These are phyloP conservation scores for Suillus luteus DNA, from an alignment of 768 basidiomycete species.

Conservation along the genomic window DNA sequence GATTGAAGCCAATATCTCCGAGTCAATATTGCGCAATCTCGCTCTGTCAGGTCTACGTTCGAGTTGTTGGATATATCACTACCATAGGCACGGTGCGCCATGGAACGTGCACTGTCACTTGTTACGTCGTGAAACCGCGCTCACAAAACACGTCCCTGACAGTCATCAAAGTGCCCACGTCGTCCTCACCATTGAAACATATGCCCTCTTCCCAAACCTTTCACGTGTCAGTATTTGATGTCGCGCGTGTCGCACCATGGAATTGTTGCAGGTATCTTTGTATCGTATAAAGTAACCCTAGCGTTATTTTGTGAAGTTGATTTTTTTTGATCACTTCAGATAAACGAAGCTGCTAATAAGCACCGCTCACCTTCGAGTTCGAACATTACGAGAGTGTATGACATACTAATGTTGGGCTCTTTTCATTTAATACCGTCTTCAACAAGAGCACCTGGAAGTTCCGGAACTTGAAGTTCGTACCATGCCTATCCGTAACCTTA, in stretches of 20 bases:
- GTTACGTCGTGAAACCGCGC: not conserved
- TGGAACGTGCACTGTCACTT: not conserved
- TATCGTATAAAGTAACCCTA: too few species aligned
- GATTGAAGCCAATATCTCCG: too few species aligned
- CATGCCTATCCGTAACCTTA: not conserved
- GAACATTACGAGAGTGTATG: not conserved
- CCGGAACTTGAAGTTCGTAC: not conserved
- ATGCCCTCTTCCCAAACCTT: too few species aligned
- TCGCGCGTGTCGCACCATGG: too few species aligned
- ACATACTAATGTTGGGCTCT: not conserved
- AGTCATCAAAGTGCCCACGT: too few species aligned
- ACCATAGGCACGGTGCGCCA: not conserved
- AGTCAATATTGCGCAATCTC: not conserved
- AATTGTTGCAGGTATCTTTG: too few species aligned
- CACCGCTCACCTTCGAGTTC: not conserved
- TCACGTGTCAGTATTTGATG: too few species aligned
- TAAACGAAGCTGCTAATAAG: too few species aligned
- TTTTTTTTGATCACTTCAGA: too few species aligned
- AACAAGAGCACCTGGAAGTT: not conserved
- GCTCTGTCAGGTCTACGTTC: not conserved
- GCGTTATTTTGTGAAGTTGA: too few species aligned
- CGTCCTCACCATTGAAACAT: too few species aligned
- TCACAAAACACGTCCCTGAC: too few species aligned
- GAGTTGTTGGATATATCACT: not conserved
- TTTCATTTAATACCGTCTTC: not conserved